These are phyloP conservation scores for Aspergillus tubingensis DNA, from an alignment of 2,329 filamentous ascomycete genomes.

Conservation along the genomic window DNA sequence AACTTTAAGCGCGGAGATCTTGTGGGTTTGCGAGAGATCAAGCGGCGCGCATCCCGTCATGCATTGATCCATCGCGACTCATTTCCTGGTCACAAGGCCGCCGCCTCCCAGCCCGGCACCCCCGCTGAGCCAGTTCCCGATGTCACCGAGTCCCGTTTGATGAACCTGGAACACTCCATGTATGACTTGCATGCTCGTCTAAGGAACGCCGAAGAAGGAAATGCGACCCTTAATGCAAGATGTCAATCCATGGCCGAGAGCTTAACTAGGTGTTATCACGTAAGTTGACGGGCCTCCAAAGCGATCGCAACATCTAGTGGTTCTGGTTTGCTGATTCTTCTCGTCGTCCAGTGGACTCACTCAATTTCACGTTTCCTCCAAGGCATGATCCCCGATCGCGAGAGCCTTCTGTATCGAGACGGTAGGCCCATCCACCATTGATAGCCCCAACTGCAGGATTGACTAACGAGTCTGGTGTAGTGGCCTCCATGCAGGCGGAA, in stretches of 20 bases:
- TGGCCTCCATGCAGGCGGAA: conserved; percentile 62
- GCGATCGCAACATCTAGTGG: conserved; percentile 11
- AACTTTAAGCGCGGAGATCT: conserved; percentile 96
- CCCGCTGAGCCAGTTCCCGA: conserved; percentile 82
- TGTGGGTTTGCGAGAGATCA: conserved; percentile 89
- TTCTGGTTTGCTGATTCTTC: not conserved
- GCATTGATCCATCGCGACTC: conserved; percentile 89
- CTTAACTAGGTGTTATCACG: conserved; percentile 70
- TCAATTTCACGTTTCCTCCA: conserved; percentile 77
- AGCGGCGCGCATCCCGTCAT: conserved; percentile 88
- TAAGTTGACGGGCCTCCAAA: conserved; percentile 37
- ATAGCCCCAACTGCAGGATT: not conserved
- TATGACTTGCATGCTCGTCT: conserved; percentile 78
- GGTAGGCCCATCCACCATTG: conserved; percentile 54
- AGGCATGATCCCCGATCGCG: conserved; percentile 71
- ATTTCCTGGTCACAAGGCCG: conserved; percentile 75
- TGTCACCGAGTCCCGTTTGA: conserved; percentile 72
- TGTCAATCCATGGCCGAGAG: conserved; percentile 82
- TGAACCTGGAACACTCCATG: conserved; percentile 75
- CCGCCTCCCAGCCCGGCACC: conserved; percentile 77
- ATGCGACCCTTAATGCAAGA: conserved; percentile 75
- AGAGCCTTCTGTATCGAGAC: conserved; percentile 78
- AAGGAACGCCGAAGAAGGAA: conserved; percentile 79
- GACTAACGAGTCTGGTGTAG: conserved; percentile 34
- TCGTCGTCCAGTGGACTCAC: conserved; percentile 68